Evolutionary conservation across 2,329 filamentous ascomycete genomes (phyloP), one percentile per base, ranked within the genome.

Genomic region (Xylariaceae sp.): DNA sequence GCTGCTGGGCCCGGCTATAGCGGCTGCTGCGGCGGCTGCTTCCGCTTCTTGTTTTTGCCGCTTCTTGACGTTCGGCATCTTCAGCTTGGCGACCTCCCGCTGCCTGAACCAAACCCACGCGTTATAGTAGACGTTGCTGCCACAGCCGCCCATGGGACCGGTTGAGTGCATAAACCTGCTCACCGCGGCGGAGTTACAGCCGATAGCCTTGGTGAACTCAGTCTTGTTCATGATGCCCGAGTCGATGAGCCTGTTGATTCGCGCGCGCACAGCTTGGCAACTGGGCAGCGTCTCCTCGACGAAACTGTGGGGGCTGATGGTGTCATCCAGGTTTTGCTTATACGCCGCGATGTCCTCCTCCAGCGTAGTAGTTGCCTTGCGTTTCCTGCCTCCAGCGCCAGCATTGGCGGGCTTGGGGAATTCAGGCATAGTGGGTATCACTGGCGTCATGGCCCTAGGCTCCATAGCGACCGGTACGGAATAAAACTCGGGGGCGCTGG

Each of bases 261-360:
- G 49, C 15, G 39, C 37, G 8, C 63, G 62, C 12, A 67, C 53
- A 7, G 47, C 49, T 10, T 56, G 49, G 52, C 57, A 63, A 37
- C 30, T 53, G 3, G 54, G 48, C 2, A 50, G 9, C 3, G 39
- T 42, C 32, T 59, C 34, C 22, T 65, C 57, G 1, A 57, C 32
- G 15, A 15, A 26, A 15, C 47, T 32, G 32, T 49, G 40, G 2
- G 50, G 49, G 5, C 46, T 56, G 7, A 53, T 21, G 19, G 62
- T 49, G 15, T 61, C 29, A 15, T 61, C 55, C 4, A 68, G 61
- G 21, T 63, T 41, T 47, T 64, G 61, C 52, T 63, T 67, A 47
- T 68, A 67, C 8, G 55, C 60, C 2, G 59, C 60, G 26, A 67
- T 65, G 9, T 65, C 64, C 9, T 67, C 62, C 0, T 64, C 61